Percentiles rank a stretch among this genome's conserved stretches.
phyloP scores from a whole-genome alignment of 805 yeast species.

The Candida caryicola region DNA sequence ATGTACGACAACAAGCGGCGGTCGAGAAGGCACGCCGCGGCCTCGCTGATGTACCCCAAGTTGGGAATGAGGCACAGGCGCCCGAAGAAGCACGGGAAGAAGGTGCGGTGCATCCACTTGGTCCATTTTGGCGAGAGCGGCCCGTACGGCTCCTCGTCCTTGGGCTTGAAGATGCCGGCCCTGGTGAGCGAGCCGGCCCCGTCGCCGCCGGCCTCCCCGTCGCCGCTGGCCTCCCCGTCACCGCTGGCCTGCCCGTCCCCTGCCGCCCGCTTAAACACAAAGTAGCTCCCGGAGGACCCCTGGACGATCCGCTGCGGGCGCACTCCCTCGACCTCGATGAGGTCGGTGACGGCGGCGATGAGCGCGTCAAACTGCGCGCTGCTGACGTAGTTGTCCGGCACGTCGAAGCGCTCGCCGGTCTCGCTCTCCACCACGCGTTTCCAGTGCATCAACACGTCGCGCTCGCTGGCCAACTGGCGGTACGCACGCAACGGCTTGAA shows the following conservation, averaged over 20 bases:
- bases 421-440: constrained; percentile 13
- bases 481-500: constrained; percentile 37
- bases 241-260: constrained; percentile 5
- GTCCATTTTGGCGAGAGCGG: constrained; percentile 78
- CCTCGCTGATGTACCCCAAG: constrained; percentile 67
- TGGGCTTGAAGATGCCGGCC: constrained; percentile 70
- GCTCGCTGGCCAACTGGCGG: constrained; percentile 13
- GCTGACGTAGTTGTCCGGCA: constrained; percentile 23
- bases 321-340: constrained; percentile 43
- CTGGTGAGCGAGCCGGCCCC: constrained; percentile 17
- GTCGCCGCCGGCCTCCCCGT: constrained; percentile 5
- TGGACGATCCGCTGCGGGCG: constrained; percentile 54
- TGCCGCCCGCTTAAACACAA: constrained; percentile 28
- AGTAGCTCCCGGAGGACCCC: constrained; percentile 73
- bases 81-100: constrained; percentile 77
- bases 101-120: constrained; percentile 71
- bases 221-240: constrained; percentile 3
- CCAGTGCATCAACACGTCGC: constrained; percentile 19
- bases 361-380: constrained; percentile 33
- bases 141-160: constrained; percentile 79
- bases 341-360: constrained; percentile 42
- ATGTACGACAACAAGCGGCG: constrained; percentile 54
- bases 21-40: constrained; percentile 68
- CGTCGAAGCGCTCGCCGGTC: constrained; percentile 8
- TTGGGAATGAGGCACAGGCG: constrained; percentile 70